phyloP scores from a whole-genome alignment of 2,329 filamentous ascomycete species.

The Zasmidium cellare region DNA sequence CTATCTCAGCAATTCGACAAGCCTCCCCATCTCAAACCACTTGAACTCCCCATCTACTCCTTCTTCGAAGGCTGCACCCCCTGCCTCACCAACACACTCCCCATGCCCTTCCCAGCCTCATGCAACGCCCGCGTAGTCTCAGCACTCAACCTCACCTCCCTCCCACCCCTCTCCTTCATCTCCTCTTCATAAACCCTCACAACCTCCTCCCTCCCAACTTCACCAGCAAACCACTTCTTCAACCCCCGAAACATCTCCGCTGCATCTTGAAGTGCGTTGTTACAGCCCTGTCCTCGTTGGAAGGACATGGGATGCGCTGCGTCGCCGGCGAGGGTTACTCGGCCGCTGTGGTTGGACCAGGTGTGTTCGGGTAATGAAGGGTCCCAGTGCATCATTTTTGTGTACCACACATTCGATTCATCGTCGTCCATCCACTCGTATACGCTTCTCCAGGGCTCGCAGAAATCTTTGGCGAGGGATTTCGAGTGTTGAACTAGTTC shows the following conservation, averaged over 20 bases:
- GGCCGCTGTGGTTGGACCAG: slow-evolving; percentile 28
- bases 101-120: background rate
- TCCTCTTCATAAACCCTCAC: slow-evolving; percentile 7
- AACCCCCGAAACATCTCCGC: background rate
- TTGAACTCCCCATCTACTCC: background rate
- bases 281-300: slow-evolving; percentile 45
- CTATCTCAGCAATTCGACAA: no score
- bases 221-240: background rate
- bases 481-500: slow-evolving; percentile 8
- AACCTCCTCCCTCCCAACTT: background rate
- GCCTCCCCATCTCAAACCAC: no score
- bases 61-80: background rate
- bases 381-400: slow-evolving; percentile 18
- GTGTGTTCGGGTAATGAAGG: slow-evolving; percentile 13
- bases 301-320: slow-evolving; percentile 49
- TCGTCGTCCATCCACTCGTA: slow-evolving; percentile 10
- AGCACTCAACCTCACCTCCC: slow-evolving; percentile 10
- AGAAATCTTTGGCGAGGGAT: slow-evolving; percentile 7
- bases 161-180: slow-evolving; percentile 14
- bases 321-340: slow-evolving; percentile 35
- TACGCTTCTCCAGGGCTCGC: slow-evolving; percentile 9
- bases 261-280: slow-evolving; percentile 43
- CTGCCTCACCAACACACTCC: slow-evolving; percentile 2
- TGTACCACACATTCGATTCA: slow-evolving; percentile 3
- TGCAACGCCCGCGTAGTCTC: slow-evolving; percentile 9